These are phyloP conservation scores for Neonectria punicea DNA, from an alignment of 2,329 filamentous ascomycete genomes.

Conservation along the genomic window DNA sequence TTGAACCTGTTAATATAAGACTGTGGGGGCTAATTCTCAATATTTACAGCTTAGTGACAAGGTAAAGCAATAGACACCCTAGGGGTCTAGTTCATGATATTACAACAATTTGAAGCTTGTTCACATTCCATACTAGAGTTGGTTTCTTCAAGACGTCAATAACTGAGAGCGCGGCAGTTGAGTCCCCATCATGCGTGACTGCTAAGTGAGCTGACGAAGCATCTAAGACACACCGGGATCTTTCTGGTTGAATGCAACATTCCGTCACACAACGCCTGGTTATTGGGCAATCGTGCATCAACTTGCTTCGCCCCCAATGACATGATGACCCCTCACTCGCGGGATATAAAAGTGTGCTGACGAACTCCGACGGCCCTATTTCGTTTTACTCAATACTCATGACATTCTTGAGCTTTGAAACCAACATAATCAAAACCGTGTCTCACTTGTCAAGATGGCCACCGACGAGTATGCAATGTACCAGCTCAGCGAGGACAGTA, in stretches of 20 bases:
- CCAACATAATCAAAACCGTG: neutral
- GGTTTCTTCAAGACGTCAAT: too few relatives aligned
- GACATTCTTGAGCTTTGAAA: neutral
- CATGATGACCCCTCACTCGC: neutral
- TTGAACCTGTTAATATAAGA: too few relatives aligned
- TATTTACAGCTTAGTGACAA: too few relatives aligned
- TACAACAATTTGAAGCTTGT: too few relatives aligned
- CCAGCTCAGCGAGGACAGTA: constrained; percentile 16
- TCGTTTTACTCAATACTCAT: neutral
- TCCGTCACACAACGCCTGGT: neutral
- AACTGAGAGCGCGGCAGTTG: neutral
- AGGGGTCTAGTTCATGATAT: too few relatives aligned
- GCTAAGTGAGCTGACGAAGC: neutral
- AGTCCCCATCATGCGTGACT: neutral
- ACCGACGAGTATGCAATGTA: neutral
- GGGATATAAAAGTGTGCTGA: neutral
- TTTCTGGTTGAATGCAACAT: neutral
- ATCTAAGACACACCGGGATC: neutral
- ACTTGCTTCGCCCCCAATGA: neutral
- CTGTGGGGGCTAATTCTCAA: too few relatives aligned
- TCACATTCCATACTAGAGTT: too few relatives aligned
- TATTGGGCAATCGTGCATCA: neutral
- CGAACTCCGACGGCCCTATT: neutral
- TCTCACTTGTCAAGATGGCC: neutral
- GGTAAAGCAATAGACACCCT: too few relatives aligned